These are phyloP conservation scores for Saturnispora bothae DNA, from an alignment of 805 yeast genomes.

Conservation along the genomic window DNA sequence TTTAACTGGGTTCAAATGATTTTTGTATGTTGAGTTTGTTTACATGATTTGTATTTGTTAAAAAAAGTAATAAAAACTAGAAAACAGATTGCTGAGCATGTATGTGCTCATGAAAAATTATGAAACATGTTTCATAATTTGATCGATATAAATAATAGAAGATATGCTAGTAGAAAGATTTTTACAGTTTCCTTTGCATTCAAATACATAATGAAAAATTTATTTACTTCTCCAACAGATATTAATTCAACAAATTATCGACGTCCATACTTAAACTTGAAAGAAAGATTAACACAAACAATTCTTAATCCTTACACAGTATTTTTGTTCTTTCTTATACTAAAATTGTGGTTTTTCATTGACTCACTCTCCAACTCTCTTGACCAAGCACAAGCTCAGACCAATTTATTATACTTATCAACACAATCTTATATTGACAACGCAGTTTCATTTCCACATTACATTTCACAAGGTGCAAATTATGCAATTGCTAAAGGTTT, in stretches of 20 bases:
- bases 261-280: constrained; percentile 35
- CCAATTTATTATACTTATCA: constrained; percentile 35
- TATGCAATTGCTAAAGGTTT: constrained; percentile 37
- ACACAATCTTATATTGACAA: constrained; percentile 31
- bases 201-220: not conserved
- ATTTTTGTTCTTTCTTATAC: constrained; percentile 39
- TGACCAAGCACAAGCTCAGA: constrained; percentile 27
- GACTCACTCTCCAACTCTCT: constrained; percentile 35
- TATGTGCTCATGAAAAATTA: too few species aligned
- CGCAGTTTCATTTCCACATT: constrained; percentile 41
- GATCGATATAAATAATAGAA: too few species aligned
- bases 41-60: too few species aligned
- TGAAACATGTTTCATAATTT: too few species aligned
- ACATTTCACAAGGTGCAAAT: constrained; percentile 46
- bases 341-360: constrained; percentile 53
- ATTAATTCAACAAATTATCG: constrained; percentile 12
- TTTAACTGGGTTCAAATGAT: constrained; percentile 1
- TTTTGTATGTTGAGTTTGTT: too few species aligned
- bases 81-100: too few species aligned
- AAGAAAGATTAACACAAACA: constrained; percentile 50
- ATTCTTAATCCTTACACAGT: constrained; percentile 61
- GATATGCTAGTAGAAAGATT: too few species aligned
- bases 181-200: too few species aligned
- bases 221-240: constrained; percentile 9
- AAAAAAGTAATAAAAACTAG: too few species aligned